Evolutionary conservation across 2,329 filamentous ascomycete species (phyloP).

Genomic region (Dendryphion nanum): DNA sequence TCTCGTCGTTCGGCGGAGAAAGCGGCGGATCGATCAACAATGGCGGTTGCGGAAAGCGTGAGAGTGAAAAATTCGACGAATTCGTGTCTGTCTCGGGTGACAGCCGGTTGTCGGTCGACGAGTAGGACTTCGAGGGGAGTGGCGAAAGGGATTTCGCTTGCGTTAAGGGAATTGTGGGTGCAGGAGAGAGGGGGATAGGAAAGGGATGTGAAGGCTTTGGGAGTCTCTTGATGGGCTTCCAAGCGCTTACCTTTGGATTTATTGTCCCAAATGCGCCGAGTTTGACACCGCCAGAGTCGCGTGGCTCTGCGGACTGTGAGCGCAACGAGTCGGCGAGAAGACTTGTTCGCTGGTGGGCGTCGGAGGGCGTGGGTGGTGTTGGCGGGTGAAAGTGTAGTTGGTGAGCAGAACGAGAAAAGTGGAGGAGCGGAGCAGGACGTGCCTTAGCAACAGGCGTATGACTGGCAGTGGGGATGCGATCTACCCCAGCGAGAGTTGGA

Average conservation of each 20-base stretch:
- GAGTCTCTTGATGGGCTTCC: slow-evolving; percentile 35
- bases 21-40: slow-evolving; percentile 17
- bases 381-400: slow-evolving; percentile 18
- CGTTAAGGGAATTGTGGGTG: slow-evolving; percentile 8
- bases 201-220: slow-evolving; percentile 25
- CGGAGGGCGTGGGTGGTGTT: slow-evolving; percentile 17
- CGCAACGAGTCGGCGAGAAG: slow-evolving; percentile 18
- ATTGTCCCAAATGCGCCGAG: slow-evolving; percentile 4
- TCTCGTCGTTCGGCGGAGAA: slow-evolving; percentile 20
- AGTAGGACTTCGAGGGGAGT: slow-evolving; percentile 15
- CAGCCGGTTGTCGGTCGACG: slow-evolving; percentile 21
- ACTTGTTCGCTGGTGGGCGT: slow-evolving; percentile 9
- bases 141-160: slow-evolving; percentile 11
- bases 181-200: slow-evolving; percentile 10
- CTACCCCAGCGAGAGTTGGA: slow-evolving; percentile 28
- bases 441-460: slow-evolving; percentile 8
- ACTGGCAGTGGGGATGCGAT: slow-evolving; percentile 23
- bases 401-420: slow-evolving; percentile 29
- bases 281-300: slow-evolving; percentile 13
- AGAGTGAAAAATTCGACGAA: slow-evolving; percentile 33
- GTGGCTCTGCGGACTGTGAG: slow-evolving; percentile 30
- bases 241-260: slow-evolving; percentile 23
- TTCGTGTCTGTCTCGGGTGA: slow-evolving; percentile 16
- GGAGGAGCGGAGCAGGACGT: slow-evolving; percentile 15
- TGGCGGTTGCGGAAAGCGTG: slow-evolving; percentile 36